Base-by-base conservation (phyloP, 2,329 filamentous ascomycete genomes). In the Cryoendolithus antarcticus region DNA sequence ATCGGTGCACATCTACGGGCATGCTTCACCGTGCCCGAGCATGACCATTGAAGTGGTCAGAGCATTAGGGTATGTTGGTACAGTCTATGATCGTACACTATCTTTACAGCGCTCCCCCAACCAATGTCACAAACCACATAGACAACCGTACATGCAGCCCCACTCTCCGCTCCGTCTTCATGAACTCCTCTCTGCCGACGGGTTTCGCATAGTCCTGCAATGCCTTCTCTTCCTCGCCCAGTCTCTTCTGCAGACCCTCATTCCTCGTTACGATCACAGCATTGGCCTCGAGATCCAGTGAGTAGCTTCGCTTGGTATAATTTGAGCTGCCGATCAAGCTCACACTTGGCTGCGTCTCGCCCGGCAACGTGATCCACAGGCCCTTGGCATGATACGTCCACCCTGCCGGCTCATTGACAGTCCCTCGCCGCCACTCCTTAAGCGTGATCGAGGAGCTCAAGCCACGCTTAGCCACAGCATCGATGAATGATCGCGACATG, bases 331-430 rank as follows among this genome's bases (percentile, higher is more conserved):
- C 91, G 1, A 98, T 74, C 11, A 96, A 70, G 27, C 80, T 93
- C 40, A 96, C 69, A 35, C 80, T 79, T 0, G 86, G 86, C 30
- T 77, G 65, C 29, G 68, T 60, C 34, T 80, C 30, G 56, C 63
- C 30, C 0, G 81, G 75, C 39, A 89, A 68, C 0, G 83, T 85
- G 19, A 95, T 71, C 89, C 89, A 96, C 2, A 96, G 69, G 0
- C 91, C 91, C 62, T 98, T 98, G 35, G 91, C 91, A 54, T 98
- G 91, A 61, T 98, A 98, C 0, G 89, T 95, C 91, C 93, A 98
- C 1, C 86, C 89, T 1, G 70, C 84, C 0, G 82, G 77, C 51
- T 86, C 73, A 11, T 82, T 82, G 2, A 93, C 82, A 0, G 77
- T 83, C 6, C 91, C 91, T 34, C 72, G 71, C 5, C 80, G 75